These are phyloP conservation scores for Panaeolus cyanescens DNA, from an alignment of 768 basidiomycete species.

Conservation along the genomic window DNA sequence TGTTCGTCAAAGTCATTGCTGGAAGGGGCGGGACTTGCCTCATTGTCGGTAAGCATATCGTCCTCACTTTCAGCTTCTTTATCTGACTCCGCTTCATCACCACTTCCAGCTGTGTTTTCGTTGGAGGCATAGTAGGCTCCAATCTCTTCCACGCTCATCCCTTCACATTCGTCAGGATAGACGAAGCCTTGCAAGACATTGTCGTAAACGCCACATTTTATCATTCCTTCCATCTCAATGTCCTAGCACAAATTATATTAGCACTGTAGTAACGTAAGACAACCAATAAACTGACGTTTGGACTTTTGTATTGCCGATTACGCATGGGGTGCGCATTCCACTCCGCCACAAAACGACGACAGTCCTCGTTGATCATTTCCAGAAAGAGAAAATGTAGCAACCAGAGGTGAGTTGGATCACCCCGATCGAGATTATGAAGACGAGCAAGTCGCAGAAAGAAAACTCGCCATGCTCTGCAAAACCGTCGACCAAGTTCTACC, in stretches of 20 bases:
- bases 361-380: constrained; percentile 4
- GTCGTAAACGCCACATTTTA: constrained; percentile 7
- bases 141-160: constrained; percentile 10
- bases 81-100: neutral
- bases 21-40: neutral
- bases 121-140: constrained; percentile 11
- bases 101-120: neutral
- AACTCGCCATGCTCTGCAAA: constrained; percentile 39
- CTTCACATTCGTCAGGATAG: constrained; percentile 13
- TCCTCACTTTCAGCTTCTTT: neutral
- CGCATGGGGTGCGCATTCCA: constrained; percentile 35
- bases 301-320: neutral
- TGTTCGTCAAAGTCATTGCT: neutral
- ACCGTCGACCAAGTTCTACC: constrained; percentile 43
- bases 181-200: no score
- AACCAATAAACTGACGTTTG: constrained; percentile 1
- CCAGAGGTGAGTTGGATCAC: constrained; percentile 40
- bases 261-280: neutral
- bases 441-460: constrained; percentile 41
- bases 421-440: constrained; percentile 31
- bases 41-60: neutral
- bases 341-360: constrained; percentile 1
- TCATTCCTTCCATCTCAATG: constrained; percentile 7
- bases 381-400: constrained; percentile 42
- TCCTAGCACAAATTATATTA: constrained; percentile 11